phyloP scores from a whole-genome alignment of 73 alveolate species.

The Breviolum minutum region DNA sequence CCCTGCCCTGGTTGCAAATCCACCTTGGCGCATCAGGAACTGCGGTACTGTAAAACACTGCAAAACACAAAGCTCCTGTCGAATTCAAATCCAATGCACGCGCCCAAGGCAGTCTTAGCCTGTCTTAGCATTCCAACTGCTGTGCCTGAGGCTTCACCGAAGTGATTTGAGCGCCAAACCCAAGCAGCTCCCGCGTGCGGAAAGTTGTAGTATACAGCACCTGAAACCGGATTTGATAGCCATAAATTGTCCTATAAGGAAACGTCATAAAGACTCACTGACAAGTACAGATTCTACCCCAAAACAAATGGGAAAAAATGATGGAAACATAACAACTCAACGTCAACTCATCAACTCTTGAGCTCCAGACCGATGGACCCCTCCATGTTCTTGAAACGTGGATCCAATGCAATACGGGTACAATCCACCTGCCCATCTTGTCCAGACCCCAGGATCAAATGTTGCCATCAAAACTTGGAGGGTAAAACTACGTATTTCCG shows the following conservation, averaged over 20 bases:
- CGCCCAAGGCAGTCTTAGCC: not conserved
- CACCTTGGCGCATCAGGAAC: slow-evolving; percentile 9
- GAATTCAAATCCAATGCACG: not conserved
- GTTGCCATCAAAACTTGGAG: no score
- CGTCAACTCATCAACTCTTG: not conserved
- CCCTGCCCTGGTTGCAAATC: slow-evolving; percentile 90
- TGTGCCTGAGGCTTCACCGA: not conserved
- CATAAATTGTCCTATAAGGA: not conserved
- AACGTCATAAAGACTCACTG: no score
- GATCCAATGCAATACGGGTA: slow-evolving; percentile 93
- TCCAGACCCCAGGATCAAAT: not conserved
- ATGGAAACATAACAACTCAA: no score
- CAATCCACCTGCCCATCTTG: slow-evolving; percentile 52
- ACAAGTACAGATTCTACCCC: not conserved
- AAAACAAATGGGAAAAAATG: no score
- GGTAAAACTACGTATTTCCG: no score
- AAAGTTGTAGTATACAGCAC: slow-evolving; percentile 94
- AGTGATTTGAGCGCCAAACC: not conserved
- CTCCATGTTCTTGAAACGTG: slow-evolving; percentile 88
- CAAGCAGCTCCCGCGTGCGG: slow-evolving; percentile 89
- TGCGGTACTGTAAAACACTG: not conserved
- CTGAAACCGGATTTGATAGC: not conserved
- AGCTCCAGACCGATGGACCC: slow-evolving; percentile 64
- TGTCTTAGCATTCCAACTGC: not conserved
- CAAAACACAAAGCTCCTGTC: not conserved